These are phyloP conservation scores for Mycena venus DNA, from an alignment of 768 basidiomycete genomes.

Conservation along the genomic window DNA sequence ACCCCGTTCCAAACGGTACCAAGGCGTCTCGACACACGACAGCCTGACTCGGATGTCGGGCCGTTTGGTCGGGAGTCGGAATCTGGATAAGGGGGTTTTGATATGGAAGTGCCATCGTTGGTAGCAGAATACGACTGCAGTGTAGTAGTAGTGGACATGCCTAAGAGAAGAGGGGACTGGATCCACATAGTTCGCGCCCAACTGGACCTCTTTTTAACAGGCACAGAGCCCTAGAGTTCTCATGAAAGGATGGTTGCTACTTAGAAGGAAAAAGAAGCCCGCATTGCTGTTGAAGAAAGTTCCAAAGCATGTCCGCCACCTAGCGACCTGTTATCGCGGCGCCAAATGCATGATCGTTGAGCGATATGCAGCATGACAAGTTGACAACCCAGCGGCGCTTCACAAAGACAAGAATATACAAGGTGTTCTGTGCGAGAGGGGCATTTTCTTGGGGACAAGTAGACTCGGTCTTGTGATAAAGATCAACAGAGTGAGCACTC, in stretches of 20 bases:
- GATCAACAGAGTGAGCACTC: too few species aligned
- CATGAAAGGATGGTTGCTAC: conserved; percentile 6
- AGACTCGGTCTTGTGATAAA: too few species aligned
- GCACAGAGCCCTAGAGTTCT: not conserved
- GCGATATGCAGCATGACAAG: not conserved
- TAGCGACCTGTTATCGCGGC: not conserved
- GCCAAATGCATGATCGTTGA: not conserved
- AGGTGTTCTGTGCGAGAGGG: not conserved
- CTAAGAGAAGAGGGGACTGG: not conserved
- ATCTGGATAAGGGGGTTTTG: not conserved
- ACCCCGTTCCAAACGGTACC: conserved; percentile 4
- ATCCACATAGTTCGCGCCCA: not conserved
- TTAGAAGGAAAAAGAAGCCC: conserved; percentile 4
- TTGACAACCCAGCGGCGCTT: too few species aligned
- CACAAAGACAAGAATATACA: not conserved
- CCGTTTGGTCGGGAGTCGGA: too few species aligned
- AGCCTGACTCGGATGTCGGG: not conserved
- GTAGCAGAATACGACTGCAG: not conserved
- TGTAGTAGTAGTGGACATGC: not conserved
- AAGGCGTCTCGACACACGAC: conserved; percentile 14
- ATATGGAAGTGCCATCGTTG: not conserved
- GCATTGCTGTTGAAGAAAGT: conserved; percentile 18
- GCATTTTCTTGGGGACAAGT: not conserved
- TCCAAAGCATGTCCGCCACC: not conserved
- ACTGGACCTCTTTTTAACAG: not conserved